These are phyloP conservation scores for Nitzschia inconspicua DNA, from an alignment of 108 stramenopile genomes.

Conservation along the genomic window DNA sequence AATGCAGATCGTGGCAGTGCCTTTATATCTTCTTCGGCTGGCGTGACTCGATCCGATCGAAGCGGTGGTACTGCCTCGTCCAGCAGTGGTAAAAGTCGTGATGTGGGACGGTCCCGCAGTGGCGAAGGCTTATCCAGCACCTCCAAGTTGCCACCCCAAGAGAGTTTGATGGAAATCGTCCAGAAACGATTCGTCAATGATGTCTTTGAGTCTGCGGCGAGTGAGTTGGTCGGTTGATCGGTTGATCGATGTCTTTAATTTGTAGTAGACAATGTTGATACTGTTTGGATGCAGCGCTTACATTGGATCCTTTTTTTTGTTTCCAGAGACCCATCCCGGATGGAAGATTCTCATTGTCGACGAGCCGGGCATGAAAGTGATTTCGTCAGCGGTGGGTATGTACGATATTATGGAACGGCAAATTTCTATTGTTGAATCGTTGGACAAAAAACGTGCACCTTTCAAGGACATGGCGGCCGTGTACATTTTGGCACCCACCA, in stretches of 20 bases:
- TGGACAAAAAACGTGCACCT: constrained; percentile 87
- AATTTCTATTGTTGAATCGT: constrained; percentile 85
- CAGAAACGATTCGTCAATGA: constrained; percentile 47
- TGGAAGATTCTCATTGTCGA: constrained; percentile 84
- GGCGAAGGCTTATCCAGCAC: background rate
- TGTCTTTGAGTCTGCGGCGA: constrained; percentile 37
- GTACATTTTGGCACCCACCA: constrained; percentile 83
- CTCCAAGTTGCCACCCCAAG: constrained; percentile 17
- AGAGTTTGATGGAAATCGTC: constrained; percentile 35
- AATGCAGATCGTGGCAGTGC: no score
- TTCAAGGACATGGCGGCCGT: constrained; percentile 92
- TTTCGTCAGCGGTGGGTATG: constrained; percentile 87
- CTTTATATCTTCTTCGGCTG: no score
- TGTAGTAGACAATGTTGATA: no score
- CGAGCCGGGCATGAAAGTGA: constrained; percentile 63
- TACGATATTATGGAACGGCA: constrained; percentile 91
- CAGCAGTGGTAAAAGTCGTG: background rate
- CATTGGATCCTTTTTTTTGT: background rate
- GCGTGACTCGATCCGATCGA: no score
- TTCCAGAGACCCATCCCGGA: constrained; percentile 26
- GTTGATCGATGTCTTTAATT: no score
- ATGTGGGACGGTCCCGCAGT: background rate
- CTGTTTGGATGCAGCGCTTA: no score
- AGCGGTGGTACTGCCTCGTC: no score
- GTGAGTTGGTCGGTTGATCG: constrained; percentile 28